These are phyloP conservation scores for Quercus engelmannii DNA, from an alignment of 306 rosid genomes.

Conservation along the genomic window DNA sequence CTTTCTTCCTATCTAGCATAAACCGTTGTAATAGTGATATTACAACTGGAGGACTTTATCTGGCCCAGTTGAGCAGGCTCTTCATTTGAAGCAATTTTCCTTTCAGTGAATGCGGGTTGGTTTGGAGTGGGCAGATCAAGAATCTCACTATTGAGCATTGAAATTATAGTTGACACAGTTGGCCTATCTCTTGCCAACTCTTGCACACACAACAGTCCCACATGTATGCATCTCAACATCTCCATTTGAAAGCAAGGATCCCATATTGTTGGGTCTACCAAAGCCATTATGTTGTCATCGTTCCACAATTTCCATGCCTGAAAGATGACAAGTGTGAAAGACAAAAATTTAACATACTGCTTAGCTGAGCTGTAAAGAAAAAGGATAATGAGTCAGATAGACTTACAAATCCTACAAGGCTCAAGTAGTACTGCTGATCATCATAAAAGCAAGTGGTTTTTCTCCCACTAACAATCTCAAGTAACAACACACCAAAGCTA, in stretches of 20 bases:
- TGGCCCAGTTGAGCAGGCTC: neutral
- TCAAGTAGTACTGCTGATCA: conserved; percentile 14
- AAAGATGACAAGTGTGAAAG: neutral
- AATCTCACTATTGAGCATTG: conserved; percentile 40
- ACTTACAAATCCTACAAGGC: conserved; percentile 37
- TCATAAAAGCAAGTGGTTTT: conserved; percentile 31
- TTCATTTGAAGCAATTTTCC: conserved; percentile 13
- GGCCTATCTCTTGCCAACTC: conserved; percentile 37
- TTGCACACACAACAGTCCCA: conserved; percentile 40
- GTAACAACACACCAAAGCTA: conserved; percentile 33
- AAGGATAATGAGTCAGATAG: neutral
- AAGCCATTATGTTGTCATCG: conserved; percentile 5
- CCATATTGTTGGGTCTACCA: conserved; percentile 25
- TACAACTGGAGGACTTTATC: too few relatives aligned
- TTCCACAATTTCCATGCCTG: conserved; percentile 48
- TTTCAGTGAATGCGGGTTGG: conserved; percentile 32
- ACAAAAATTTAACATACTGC: too few relatives aligned
- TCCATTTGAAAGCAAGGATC: conserved; percentile 15
- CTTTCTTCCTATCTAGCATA: too few relatives aligned
- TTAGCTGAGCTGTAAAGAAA: too few relatives aligned
- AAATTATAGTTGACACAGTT: conserved; percentile 21
- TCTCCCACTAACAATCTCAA: conserved; percentile 33
- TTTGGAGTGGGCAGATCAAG: conserved; percentile 34
- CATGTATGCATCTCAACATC: conserved; percentile 38
- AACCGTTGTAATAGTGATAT: too few relatives aligned